Base-by-base conservation (phyloP, 1,284 basidiomycete genomes). In the Marasmius sp. region DNA sequence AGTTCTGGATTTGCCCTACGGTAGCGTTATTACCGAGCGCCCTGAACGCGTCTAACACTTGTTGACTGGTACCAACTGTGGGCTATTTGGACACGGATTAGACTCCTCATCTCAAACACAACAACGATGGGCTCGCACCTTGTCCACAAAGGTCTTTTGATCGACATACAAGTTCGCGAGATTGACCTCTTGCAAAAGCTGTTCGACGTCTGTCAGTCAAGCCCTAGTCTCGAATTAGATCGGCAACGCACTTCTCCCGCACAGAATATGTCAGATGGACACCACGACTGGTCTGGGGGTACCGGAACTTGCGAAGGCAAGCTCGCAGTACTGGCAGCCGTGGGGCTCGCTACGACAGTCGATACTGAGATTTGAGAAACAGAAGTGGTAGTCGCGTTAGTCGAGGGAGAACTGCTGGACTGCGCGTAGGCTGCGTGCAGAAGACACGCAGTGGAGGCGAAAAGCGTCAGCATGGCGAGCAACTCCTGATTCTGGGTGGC, bases 111-210 rank as follows among this genome's bases (percentile, higher is more conserved):
- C n/a, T 49, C 12, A 6, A 37, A 43, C 16, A 22, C 41, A n/a
- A 27, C 27, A 34, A 56, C 37, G 6, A 16, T 11, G 22, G 22
- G 10, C 14, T 54, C 72, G 38, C 59, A 78, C 80, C 69, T 84
- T 97, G 81, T 97, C 95, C 14, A 92, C 90, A 72, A 97, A 92
- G 0, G 92, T 94, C 77, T 97, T 97, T 58, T 88, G 88, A 74
- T 98, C 95, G 0, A 80, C 70, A 72, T 86, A 98, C 38, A 93
- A 77, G 34, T 83, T 72, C 0, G 94, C 89, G 50, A 97, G 68
- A 75, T 95, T 91, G 61, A 97, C 88, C 1, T 93, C 90, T 83
- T 95, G 93, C 37, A 96, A 78, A 6, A 95, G 71, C 91, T 93
- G 64, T 22, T 0, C 53, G 37, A 33, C 58, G 60, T 11, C 22